Percentiles rank a stretch among this genome's conserved stretches.
Evolutionary conservation across 805 yeast genomes (phyloP).

Genomic region (Sugiyamaella floridensis): DNA sequence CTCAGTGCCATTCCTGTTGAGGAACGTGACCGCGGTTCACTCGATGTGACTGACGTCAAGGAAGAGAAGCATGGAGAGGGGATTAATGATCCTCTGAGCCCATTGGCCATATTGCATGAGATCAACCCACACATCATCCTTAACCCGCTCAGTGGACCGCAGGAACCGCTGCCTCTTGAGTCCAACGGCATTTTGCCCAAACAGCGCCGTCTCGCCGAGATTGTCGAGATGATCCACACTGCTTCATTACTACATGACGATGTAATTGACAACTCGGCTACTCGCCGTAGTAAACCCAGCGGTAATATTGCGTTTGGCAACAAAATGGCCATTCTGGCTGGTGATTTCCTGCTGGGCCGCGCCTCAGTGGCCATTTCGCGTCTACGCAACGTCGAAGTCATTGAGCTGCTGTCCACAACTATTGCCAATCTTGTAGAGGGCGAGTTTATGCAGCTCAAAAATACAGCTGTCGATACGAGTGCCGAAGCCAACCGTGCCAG

Average conservation of each 20-base stretch:
- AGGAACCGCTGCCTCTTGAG: conserved; percentile 59
- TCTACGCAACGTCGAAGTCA: conserved; percentile 92
- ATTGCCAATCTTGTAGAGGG: conserved; percentile 97
- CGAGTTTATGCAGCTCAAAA: conserved; percentile 96
- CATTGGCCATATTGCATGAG: conserved; percentile 78
- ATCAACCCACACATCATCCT: conserved; percentile 73
- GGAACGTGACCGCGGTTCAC: conserved; percentile 59
- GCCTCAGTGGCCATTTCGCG: conserved; percentile 95
- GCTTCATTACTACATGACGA: conserved; percentile 95
- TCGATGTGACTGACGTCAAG: conserved; percentile 35
- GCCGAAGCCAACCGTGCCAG: conserved; percentile 52
- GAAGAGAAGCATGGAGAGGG: conserved; percentile 24
- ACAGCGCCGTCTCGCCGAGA: conserved; percentile 92
- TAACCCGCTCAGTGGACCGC: conserved; percentile 78
- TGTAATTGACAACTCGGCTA: conserved; percentile 82
- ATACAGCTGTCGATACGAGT: conserved; percentile 60
- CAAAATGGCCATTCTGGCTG: conserved; percentile 96
- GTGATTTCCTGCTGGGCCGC: conserved; percentile 90
- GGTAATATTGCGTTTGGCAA: conserved; percentile 93
- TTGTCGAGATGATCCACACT: conserved; percentile 97
- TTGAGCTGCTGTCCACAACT: conserved; percentile 88
- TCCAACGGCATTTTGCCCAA: conserved; percentile 83
- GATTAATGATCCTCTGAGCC: conserved; percentile 50
- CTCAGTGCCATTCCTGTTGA: conserved; percentile 61
- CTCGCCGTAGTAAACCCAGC: conserved; percentile 82